These are phyloP conservation scores for Tephrocybe rancida DNA, from an alignment of 768 basidiomycete species.

Conservation along the genomic window DNA sequence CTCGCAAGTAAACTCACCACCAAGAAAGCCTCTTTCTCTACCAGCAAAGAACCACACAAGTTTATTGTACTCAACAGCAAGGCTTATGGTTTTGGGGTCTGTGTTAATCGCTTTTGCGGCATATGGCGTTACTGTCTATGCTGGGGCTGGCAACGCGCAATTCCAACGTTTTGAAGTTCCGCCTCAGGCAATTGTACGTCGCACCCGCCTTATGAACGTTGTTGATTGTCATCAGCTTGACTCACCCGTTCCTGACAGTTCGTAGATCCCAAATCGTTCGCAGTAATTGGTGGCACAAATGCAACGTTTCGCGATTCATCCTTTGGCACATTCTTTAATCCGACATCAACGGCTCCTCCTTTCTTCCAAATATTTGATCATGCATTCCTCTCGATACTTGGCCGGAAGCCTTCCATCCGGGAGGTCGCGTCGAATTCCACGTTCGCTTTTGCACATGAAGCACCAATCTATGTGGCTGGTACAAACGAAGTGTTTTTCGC, in stretches of 20 bases:
- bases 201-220: background rate
- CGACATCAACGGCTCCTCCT: constrained; percentile 56
- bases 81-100: background rate
- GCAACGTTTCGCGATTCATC: constrained; percentile 38
- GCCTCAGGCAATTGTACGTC: constrained; percentile 33
- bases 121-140: background rate
- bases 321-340: constrained; percentile 54
- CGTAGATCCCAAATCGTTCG: constrained; percentile 51
- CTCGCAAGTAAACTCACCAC: background rate
- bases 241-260: constrained; percentile 35
- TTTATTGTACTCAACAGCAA: background rate
- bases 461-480: constrained; percentile 65
- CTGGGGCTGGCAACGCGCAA: background rate
- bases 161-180: constrained; percentile 19
- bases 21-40: too few species aligned
- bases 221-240: background rate
- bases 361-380: constrained; percentile 57
- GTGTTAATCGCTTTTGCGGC: background rate
- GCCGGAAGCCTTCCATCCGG: constrained; percentile 55
- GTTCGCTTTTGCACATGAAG: constrained; percentile 81
- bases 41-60: background rate
- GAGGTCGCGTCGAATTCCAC: constrained; percentile 60
- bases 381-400: constrained; percentile 64
- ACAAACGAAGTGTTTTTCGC: constrained; percentile 77
- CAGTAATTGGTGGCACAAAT: constrained; percentile 47